Evolutionary conservation across 805 yeast genomes (phyloP), one percentile per base, ranked within the genome.

Genomic region (Cephaloascus albidus): DNA sequence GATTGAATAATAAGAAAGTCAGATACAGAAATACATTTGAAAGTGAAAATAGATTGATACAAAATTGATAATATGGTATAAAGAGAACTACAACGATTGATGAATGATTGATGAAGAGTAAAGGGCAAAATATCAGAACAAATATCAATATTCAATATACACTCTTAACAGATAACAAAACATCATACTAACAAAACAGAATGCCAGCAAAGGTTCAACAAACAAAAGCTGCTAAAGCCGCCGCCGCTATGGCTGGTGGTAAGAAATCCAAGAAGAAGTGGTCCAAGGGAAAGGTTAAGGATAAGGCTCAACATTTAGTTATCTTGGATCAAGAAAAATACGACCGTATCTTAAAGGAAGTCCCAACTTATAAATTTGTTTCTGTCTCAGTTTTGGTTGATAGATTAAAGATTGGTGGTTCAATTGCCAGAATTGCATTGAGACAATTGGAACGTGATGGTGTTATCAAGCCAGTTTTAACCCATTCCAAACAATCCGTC

Each of bases 211-310:
- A 90, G 78, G 78, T 86, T 77, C 97, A 90, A 82, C 89, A 87
- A 74, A 84, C 96, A 66, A 90, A 90, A 80, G 97, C 97, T 74
- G 97, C 96, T 68, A 90, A 90, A 81, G 96, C 96, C 68, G 97
- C 97, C 66, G 97, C 97, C 78, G 97, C 97, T 72, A 78, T 87
- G 83, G 96, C 97, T 72, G 97, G 97, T 85, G 96, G 97, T 83
- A 89, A 89, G 85, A 88, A 90, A 70, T 87, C 96, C 74, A 93
- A 93, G 88, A 90, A 93, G 95, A 93, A 93, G 96, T 93, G 97
- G 98, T 85, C 95, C 85, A 89, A 90, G 83, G 96, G 96, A 75
- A 88, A 94, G 83, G 96, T 88, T 73, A 93, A 94, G 89, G 99
- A 93, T 77, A 90, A 85, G 95, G 97, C 98, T 61, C 90, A 86